These are phyloP conservation scores for Arthrobotrys musiformis DNA, from an alignment of 2,329 filamentous ascomycete species.

Conservation along the genomic window DNA sequence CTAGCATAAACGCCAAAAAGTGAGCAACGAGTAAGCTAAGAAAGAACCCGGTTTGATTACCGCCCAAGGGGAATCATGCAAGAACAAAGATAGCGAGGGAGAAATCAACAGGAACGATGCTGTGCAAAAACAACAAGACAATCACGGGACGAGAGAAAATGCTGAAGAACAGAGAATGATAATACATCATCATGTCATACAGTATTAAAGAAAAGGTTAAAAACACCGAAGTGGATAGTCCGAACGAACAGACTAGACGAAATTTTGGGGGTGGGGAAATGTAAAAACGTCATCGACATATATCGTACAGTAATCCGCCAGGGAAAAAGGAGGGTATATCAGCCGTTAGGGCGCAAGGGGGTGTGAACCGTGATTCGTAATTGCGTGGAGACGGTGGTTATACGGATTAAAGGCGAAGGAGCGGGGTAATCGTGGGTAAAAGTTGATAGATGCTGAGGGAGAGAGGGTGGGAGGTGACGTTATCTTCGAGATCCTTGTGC, in stretches of 20 bases:
- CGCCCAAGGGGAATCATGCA: conserved; percentile 54
- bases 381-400: conserved; percentile 25
- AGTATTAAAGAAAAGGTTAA: conserved; percentile 35
- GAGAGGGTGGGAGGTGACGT: conserved; percentile 54
- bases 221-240: conserved; percentile 30
- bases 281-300: conserved; percentile 35
- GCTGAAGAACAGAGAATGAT: conserved; percentile 44
- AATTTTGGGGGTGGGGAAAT: conserved; percentile 11
- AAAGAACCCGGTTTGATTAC: conserved; percentile 54
- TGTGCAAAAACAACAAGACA: conserved; percentile 11
- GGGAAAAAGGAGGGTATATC: conserved; percentile 35
- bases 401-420: conserved; percentile 7
- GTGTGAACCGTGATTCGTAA: conserved; percentile 42
- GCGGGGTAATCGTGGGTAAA: background rate
- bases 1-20: conserved; percentile 30
- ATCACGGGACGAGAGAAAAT: conserved; percentile 22
- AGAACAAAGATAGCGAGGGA: conserved; percentile 60
- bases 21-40: conserved; percentile 18
- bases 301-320: conserved; percentile 55
- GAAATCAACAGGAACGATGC: conserved; percentile 56
- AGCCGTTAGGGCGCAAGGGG: conserved; percentile 44
- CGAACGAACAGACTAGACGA: conserved; percentile 42
- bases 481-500: conserved; percentile 60
- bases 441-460: background rate
- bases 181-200: conserved; percentile 56